phyloP scores from a whole-genome alignment of 352 stramenopile genomes.

The Phytophthora ohioensis region DNA sequence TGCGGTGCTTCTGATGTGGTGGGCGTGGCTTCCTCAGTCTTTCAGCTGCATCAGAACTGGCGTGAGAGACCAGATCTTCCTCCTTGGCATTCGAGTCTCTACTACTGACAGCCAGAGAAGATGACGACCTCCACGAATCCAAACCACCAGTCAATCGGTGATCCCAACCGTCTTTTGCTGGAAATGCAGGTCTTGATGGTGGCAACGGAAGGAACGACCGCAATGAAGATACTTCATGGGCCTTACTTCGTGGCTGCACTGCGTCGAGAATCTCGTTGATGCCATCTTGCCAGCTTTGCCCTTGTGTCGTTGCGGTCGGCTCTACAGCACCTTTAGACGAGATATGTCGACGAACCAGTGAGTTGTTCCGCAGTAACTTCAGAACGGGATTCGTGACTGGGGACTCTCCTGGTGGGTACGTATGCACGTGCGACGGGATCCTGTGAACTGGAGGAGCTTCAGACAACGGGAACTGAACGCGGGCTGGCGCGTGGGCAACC shows the following conservation, averaged over 20 bases:
- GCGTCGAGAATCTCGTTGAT: slow-evolving; percentile 20
- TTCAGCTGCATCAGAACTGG: slow-evolving; percentile 14
- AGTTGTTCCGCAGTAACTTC: slow-evolving; percentile 21
- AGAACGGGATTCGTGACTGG: background rate
- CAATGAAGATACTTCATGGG: slow-evolving; percentile 5
- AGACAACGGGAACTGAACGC: background rate
- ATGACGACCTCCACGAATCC: slow-evolving; percentile 22
- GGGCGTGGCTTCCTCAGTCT: slow-evolving; percentile 31
- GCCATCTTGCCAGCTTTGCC: slow-evolving; percentile 5
- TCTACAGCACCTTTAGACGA: slow-evolving; percentile 22
- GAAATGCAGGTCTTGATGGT: background rate
- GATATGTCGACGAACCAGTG: slow-evolving; percentile 34
- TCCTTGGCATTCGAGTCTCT: slow-evolving; percentile 11
- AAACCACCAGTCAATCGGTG: slow-evolving; percentile 13
- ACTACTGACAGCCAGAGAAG: slow-evolving; percentile 12
- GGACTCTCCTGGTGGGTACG: slow-evolving; percentile 1
- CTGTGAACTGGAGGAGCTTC: slow-evolving; percentile 16
- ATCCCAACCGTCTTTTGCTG: slow-evolving; percentile 10
- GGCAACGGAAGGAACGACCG: background rate
- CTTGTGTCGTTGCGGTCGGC: background rate
- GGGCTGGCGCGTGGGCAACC: slow-evolving; percentile 9
- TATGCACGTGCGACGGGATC: background rate
- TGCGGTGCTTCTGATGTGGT: slow-evolving; percentile 38
- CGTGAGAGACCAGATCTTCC: slow-evolving; percentile 10
- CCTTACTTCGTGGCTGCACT: slow-evolving; percentile 8